Evolutionary conservation across 805 yeast genomes (phyloP).

Genomic region (Schwanniomyces pseudopolymorphus): DNA sequence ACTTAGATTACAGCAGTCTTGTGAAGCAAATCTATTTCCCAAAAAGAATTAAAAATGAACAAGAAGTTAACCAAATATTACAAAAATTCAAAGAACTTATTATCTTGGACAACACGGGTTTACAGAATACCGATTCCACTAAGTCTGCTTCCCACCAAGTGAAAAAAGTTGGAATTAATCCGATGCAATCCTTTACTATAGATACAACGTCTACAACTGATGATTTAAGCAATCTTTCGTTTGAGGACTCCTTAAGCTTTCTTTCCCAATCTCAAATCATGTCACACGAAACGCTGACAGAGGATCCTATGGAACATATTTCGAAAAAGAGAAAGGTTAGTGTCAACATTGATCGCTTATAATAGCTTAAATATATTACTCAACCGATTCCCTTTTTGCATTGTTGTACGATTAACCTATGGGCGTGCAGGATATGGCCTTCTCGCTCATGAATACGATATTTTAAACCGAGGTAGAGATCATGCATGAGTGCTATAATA

Average conservation of each 20-base stretch:
- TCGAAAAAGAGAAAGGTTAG: conserved; percentile 2
- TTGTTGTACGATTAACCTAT: neutral
- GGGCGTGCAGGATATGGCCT: too few relatives aligned
- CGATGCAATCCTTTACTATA: neutral
- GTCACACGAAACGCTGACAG: neutral
- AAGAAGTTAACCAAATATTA: conserved; percentile 1
- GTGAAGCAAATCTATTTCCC: conserved; percentile 10
- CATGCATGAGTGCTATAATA: too few relatives aligned
- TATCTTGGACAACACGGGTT: neutral
- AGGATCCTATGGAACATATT: neutral
- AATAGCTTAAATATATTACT: neutral
- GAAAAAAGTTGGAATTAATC: neutral
- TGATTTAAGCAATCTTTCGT: conserved; percentile 11
- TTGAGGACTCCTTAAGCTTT: conserved; percentile 15
- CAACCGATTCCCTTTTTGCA: neutral
- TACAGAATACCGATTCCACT: neutral
- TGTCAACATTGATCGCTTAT: neutral
- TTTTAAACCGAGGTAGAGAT: too few relatives aligned
- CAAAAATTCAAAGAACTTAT: conserved; percentile 6
- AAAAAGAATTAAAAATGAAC: neutral
- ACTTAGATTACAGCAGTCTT: conserved; percentile 1
- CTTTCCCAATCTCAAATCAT: conserved; percentile 12
- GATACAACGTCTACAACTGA: conserved; percentile 5
- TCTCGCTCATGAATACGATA: too few relatives aligned
- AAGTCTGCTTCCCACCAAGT: neutral